phyloP scores from a whole-genome alignment of 108 stramenopile genomes.

The Cyclotella sp. region DNA sequence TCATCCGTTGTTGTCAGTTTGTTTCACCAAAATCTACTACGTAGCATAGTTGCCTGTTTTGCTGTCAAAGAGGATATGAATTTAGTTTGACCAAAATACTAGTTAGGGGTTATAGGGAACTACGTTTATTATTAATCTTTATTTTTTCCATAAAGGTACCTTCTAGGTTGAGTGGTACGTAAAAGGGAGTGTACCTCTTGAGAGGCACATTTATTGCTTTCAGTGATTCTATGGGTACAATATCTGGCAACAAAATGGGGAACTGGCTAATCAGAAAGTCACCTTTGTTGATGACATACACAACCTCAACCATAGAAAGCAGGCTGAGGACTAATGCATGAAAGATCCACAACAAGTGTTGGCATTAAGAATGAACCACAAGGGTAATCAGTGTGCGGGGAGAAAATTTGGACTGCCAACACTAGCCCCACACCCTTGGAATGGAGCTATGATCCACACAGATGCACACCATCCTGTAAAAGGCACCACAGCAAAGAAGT shows the following conservation, averaged over 20 bases:
- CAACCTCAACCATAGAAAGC: background rate
- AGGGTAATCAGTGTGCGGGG: constrained; percentile 1
- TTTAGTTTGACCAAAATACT: too few species aligned
- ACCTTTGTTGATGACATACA: constrained; percentile 45
- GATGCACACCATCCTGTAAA: background rate
- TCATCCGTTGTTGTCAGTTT: too few species aligned
- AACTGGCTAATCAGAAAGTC: constrained; percentile 25
- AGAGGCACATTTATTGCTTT: too few species aligned
- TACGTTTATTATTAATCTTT: too few species aligned
- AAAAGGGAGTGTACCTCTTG: too few species aligned
- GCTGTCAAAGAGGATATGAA: too few species aligned
- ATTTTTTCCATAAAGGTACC: too few species aligned
- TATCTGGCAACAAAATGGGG: constrained; percentile 43
- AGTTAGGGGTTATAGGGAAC: too few species aligned
- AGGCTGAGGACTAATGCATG: background rate
- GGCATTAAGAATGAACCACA: constrained; percentile 1
- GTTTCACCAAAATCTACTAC: too few species aligned
- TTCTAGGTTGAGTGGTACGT: too few species aligned
- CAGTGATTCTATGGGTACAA: too few species aligned
- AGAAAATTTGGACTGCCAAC: constrained; percentile 4
- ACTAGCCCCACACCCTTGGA: constrained; percentile 16
- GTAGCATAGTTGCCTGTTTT: too few species aligned
- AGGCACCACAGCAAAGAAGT: constrained; percentile 21
- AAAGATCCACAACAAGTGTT: background rate
- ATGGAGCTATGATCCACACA: constrained; percentile 3